A percentile compares a stretch with the other conserved stretches of the same genome.
Conservation (phyloP, 2,329 filamentous ascomycete species). For the Aspergillus calidoustus region DNA sequence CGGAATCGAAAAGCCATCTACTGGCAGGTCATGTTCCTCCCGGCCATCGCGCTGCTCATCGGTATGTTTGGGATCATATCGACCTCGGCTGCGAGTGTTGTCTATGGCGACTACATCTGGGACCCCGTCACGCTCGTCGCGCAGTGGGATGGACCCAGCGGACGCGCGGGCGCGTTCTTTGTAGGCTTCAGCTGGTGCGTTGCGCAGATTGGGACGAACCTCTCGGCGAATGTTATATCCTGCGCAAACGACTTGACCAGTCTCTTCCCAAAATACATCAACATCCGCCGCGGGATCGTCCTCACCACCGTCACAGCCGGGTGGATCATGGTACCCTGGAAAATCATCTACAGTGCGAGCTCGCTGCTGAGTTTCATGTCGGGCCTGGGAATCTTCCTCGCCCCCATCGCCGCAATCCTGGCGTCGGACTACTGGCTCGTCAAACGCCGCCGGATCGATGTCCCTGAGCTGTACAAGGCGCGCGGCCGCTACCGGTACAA, state of each 20-base stretch:
- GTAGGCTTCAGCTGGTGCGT: constrained; percentile 42
- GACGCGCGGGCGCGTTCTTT: constrained; percentile 46
- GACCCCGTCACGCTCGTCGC: constrained; percentile 32
- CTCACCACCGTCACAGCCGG: constrained; percentile 54
- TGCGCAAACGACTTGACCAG: constrained; percentile 43
- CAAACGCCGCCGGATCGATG: constrained; percentile 3
- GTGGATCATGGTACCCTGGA: constrained; percentile 47
- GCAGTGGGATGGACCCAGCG: constrained; percentile 36
- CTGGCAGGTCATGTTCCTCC: constrained; percentile 46
- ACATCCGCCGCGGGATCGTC: constrained; percentile 58
- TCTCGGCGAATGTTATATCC: constrained; percentile 42
- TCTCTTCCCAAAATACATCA: constrained; percentile 57
- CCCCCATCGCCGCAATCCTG: constrained; percentile 12
- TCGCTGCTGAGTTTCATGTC: constrained; percentile 18
- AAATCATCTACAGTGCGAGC: constrained; percentile 15
- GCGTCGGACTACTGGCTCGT: constrained; percentile 3
- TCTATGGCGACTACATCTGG: constrained; percentile 42
- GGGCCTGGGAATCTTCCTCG: constrained; percentile 17
- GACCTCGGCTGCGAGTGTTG: constrained; percentile 50
- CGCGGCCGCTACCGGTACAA: constrained; percentile 3
- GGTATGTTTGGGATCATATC: constrained; percentile 51
- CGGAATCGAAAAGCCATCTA: constrained; percentile 38
- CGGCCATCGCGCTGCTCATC: constrained; percentile 47
- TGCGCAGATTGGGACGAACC: constrained; percentile 44
- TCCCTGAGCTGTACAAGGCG: background rate